Evolutionary conservation across 2,329 filamentous ascomycete genomes (phyloP).

Genomic region (Aspergillus flavus): DNA sequence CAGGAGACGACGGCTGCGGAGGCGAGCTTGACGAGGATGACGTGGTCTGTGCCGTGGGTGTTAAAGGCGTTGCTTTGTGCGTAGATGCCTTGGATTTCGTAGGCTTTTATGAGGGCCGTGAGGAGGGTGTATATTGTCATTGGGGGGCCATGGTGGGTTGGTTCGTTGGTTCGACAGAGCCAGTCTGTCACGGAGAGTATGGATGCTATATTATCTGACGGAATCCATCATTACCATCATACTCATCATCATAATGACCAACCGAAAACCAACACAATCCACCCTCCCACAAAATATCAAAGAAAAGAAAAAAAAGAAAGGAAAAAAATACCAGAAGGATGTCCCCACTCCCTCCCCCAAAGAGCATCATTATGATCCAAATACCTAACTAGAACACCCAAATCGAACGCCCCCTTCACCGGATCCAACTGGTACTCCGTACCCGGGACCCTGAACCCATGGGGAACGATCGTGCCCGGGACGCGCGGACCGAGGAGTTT

Average conservation of each 20-base stretch:
- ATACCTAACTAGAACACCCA: constrained; percentile 44
- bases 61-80: constrained; percentile 44
- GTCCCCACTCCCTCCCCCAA: constrained; percentile 47
- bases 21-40: constrained; percentile 46
- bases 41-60: constrained; percentile 44
- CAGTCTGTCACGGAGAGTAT: constrained; percentile 40
- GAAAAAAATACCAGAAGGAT: constrained; percentile 36
- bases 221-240: background rate
- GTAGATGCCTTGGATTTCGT: constrained; percentile 47
- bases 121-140: constrained; percentile 39
- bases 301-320: background rate
- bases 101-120: constrained; percentile 42
- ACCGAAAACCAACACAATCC: no score
- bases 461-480: constrained; percentile 22
- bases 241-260: background rate
- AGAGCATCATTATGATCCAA: constrained; percentile 48
- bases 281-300: no score
- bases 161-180: constrained; percentile 24
- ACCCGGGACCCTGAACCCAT: constrained; percentile 43
- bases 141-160: constrained; percentile 18
- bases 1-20: constrained; percentile 42
- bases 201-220: constrained; percentile 43
- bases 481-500: constrained; percentile 21
- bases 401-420: constrained; percentile 43
- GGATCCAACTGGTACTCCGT: constrained; percentile 41